These are phyloP conservation scores for Veloporphyrellus conicus DNA, from an alignment of 1,284 basidiomycete genomes.

Conservation along the genomic window DNA sequence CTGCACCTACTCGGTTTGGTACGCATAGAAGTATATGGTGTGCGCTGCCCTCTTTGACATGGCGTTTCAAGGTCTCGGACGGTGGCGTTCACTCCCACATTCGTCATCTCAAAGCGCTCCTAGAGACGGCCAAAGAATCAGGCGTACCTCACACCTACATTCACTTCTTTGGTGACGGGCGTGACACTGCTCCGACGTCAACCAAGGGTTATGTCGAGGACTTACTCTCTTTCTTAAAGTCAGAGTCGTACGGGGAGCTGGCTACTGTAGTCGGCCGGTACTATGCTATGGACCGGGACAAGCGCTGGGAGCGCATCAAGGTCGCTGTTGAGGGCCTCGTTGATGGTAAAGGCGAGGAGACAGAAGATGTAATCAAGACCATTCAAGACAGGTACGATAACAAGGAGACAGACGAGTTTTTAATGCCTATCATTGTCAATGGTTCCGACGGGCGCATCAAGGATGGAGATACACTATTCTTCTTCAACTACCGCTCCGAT, in stretches of 20 bases:
- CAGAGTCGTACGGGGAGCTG: slow-evolving; percentile 69
- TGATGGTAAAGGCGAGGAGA: slow-evolving; percentile 67
- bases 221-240: slow-evolving; percentile 71
- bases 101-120: slow-evolving; percentile 77
- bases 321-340: slow-evolving; percentile 81
- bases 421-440: slow-evolving; percentile 87
- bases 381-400: slow-evolving; percentile 74
- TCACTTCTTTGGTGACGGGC: slow-evolving; percentile 87
- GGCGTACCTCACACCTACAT: slow-evolving; percentile 81
- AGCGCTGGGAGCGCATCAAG: slow-evolving; percentile 90
- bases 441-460: slow-evolving; percentile 77
- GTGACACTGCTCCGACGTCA: slow-evolving; percentile 84
- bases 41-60: background rate
- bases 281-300: slow-evolving; percentile 95
- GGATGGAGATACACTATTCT: slow-evolving; percentile 79
- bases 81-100: slow-evolving; percentile 95
- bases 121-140: slow-evolving; percentile 81
- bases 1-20: slow-evolving; percentile 83
- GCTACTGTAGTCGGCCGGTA: slow-evolving; percentile 83
- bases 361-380: slow-evolving; percentile 58
- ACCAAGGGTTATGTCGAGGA: slow-evolving; percentile 69
- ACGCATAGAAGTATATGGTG: slow-evolving; percentile 24
- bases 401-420: slow-evolving; percentile 86
- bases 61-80: slow-evolving; percentile 64
- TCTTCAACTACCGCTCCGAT: slow-evolving; percentile 94